Conservation (phyloP, 495 filamentous ascomycete genomes). For the Penicillium pulvis region DNA sequence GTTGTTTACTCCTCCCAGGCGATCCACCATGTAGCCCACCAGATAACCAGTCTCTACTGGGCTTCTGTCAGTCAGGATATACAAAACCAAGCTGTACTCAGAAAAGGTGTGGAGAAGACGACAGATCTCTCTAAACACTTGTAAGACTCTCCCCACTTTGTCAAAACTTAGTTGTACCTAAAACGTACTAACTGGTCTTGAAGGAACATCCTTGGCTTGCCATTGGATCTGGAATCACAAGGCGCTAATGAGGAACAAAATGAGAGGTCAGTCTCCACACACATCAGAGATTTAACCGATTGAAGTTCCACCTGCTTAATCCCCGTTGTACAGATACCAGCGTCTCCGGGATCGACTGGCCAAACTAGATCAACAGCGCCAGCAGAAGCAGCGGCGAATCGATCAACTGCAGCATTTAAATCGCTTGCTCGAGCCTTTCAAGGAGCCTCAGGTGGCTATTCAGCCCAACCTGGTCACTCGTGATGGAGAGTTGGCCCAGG, state of each 20-base stretch:
- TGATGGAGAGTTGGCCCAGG: conserved; percentile 70
- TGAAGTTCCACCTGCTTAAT: conserved; percentile 34
- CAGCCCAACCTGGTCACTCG: conserved; percentile 78
- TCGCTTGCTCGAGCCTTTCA: conserved; percentile 60
- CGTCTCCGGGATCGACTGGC: conserved; percentile 54
- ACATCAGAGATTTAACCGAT: conserved; percentile 16
- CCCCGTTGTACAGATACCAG: conserved; percentile 52
- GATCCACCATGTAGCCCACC: conserved; percentile 77
- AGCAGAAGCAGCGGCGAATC: conserved; percentile 55
- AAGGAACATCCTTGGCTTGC: conserved; percentile 46
- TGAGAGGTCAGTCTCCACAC: conserved; percentile 29
- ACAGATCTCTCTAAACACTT: conserved; percentile 50
- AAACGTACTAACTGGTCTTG: not conserved
- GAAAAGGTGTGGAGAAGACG: conserved; percentile 42
- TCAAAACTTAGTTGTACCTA: not conserved
- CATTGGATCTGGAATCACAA: conserved; percentile 33
- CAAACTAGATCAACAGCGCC: conserved; percentile 53
- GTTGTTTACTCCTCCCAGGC: conserved; percentile 74
- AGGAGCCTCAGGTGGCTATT: conserved; percentile 56
- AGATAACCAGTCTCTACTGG: conserved; percentile 77
- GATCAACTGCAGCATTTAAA: conserved; percentile 58
- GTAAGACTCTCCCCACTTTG: conserved; percentile 25
- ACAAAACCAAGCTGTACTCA: conserved; percentile 39
- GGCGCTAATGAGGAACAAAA: conserved; percentile 37
- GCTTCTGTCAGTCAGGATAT: conserved; percentile 46